Evolutionary conservation across 495 filamentous ascomycete genomes (phyloP), one percentile per base, ranked within the genome.

Genomic region (Rhypophila decipiens): DNA sequence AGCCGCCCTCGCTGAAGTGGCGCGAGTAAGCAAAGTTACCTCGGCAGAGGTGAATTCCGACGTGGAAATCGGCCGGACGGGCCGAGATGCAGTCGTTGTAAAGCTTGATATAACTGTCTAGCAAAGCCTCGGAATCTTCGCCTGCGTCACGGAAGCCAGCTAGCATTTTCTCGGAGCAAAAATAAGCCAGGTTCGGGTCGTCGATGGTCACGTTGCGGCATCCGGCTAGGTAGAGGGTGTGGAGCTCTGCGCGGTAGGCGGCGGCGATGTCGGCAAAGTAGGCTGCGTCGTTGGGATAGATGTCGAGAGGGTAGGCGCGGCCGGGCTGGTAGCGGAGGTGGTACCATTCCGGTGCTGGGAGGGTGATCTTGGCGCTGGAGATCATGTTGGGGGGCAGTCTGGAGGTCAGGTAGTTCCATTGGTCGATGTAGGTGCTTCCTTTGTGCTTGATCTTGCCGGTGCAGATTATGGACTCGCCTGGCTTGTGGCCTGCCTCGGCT

Each of bases 1-100:
- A 89, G n/a, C 80, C 79, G 24, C 85, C 85, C 64, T 85, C 80
- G 40, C 79, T 79, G 70, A 89, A 88, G 63, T 87, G 82, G n/a
- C 81, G 74, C 38, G 73, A 75, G 47, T 79, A 75, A 54, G 83
- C 76, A 64, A 86, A 86, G 68, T 87, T 89, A 38, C 84, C 84
- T 41, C 82, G 76, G 70, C 85, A 86, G 42, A 87, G 66, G 59
- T 87, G 85, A 2, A 88, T 75, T 42, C 83, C 84, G 15, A 85
- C 67, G 64, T 85, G 81, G 61, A 85, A 67, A 49, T 85, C 80
- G 5, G 68, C 62, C 3, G 79, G 76, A 1, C 76, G 69, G 24
- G 71, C 63, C 50, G 73, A 64, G 56, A 86, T 66, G 57, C 73
- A 78, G 63, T 80, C 78, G 58, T 87, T 88, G 72, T 88, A 86